Conservation (phyloP, 192 early-diverging fungal genomes). For the Chytriomyces sp. region DNA sequence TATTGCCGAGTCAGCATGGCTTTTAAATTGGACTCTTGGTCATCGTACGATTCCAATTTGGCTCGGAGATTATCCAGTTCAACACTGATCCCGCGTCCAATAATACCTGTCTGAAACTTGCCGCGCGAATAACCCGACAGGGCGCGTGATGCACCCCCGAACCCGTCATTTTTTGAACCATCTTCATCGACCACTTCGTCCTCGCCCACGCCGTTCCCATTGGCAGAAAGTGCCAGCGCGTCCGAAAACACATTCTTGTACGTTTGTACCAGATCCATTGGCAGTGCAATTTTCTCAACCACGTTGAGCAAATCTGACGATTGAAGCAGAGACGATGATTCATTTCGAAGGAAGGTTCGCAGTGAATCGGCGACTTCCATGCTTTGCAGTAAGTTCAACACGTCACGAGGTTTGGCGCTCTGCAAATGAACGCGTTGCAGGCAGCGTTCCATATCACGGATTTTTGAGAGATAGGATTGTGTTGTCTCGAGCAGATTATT, state of each 20-base stretch:
- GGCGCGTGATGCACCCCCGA: background rate
- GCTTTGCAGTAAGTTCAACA: constrained; percentile 35
- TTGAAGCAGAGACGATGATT: background rate
- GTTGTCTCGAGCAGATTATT: background rate
- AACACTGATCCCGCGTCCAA: constrained; percentile 5
- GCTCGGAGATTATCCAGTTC: constrained; percentile 8
- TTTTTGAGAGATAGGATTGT: constrained; percentile 12
- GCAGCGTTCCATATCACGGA: constrained; percentile 45
- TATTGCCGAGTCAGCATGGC: constrained; percentile 17
- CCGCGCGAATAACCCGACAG: background rate
- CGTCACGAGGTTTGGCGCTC: constrained; percentile 31
- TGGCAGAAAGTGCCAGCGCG: background rate
- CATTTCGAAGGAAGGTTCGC: constrained; percentile 14
- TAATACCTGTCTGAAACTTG: constrained; percentile 10
- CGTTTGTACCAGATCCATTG: constrained; percentile 24
- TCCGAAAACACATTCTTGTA: constrained; percentile 13
- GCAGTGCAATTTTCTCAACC: constrained; percentile 9
- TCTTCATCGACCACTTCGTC: background rate
- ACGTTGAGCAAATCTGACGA: constrained; percentile 27
- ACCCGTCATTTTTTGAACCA: background rate
- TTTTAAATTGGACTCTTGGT: background rate
- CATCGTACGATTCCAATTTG: background rate
- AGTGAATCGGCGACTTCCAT: constrained; percentile 15
- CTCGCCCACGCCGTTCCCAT: background rate
- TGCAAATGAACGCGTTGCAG: constrained; percentile 48